Conservation (phyloP, 1,139 yeast genomes). For the Kodamaea arcana region DNA sequence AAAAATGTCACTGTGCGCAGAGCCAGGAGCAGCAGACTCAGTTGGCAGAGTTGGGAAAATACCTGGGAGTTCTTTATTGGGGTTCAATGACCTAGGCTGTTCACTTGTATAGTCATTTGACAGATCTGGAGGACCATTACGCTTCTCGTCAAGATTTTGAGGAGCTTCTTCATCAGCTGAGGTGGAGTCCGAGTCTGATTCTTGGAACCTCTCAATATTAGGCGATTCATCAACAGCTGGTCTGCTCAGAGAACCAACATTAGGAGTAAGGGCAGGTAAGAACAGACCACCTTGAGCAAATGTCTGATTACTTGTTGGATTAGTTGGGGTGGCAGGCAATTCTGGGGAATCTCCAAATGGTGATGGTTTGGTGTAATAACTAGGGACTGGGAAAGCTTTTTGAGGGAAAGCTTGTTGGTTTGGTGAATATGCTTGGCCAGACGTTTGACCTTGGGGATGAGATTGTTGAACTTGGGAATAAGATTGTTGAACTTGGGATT, state of each 20-base stretch:
- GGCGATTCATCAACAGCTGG: conserved; percentile 14
- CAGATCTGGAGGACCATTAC: conserved; percentile 14
- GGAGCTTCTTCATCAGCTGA: conserved; percentile 25
- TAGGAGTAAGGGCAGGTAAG: conserved; percentile 2
- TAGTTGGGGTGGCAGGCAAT: conserved; percentile 4
- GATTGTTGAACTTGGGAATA: no score
- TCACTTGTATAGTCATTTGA: background rate
- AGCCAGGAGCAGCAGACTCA: conserved; percentile 2
- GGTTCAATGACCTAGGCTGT: conserved; percentile 1
- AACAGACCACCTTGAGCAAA: conserved; percentile 1
- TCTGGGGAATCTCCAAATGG: background rate
- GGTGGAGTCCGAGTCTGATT: conserved; percentile 11
- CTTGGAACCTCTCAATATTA: conserved; percentile 18
- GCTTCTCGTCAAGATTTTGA: conserved; percentile 16
- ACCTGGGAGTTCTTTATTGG: background rate
- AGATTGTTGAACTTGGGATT: background rate
- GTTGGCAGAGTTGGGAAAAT: conserved; percentile 1
- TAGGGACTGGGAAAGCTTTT: conserved; percentile 10
- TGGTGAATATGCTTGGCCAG: background rate
- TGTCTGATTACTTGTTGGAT: background rate
- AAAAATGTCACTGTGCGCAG: background rate
- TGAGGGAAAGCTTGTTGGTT: conserved; percentile 1
- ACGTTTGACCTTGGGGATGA: no score
- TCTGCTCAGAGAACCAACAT: conserved; percentile 1
- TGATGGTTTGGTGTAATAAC: conserved; percentile 12